phyloP scores from a whole-genome alignment of 805 yeast species.

The Ogataea salicorniae region DNA sequence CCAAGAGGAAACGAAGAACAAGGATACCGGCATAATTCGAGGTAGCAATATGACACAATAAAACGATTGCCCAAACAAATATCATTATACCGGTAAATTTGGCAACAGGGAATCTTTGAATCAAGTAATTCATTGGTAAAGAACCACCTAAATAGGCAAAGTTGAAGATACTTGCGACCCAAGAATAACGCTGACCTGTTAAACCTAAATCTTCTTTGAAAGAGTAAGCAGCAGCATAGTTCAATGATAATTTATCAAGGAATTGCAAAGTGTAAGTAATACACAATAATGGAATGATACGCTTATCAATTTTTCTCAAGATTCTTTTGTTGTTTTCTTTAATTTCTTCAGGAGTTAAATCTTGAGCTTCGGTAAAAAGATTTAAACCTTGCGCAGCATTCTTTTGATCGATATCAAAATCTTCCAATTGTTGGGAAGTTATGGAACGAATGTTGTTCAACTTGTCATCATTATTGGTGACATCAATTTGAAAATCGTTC shows the following conservation, averaged over 20 bases:
- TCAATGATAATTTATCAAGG: conserved; percentile 35
- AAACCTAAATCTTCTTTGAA: conserved; percentile 33
- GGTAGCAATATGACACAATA: conserved; percentile 44
- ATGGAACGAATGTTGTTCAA: neutral
- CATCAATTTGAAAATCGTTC: too few species aligned
- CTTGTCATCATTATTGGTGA: too few species aligned
- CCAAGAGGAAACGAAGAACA: conserved; percentile 43
- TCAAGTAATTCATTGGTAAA: conserved; percentile 37
- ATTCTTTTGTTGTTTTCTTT: conserved; percentile 5
- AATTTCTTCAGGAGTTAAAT: conserved; percentile 2
- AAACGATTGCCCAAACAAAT: conserved; percentile 45
- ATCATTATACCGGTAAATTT: conserved; percentile 33
- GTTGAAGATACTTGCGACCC: conserved; percentile 43
- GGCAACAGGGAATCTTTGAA: conserved; percentile 33
- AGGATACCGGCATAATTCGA: conserved; percentile 39
- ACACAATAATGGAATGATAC: conserved; percentile 45
- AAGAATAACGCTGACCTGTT: conserved; percentile 37
- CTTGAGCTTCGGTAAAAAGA: conserved; percentile 2
- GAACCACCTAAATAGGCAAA: conserved; percentile 52
- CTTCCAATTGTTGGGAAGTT: neutral
- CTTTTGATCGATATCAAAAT: neutral
- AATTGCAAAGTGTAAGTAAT: conserved; percentile 31
- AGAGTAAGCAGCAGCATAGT: conserved; percentile 39
- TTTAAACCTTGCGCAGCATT: conserved; percentile 4
- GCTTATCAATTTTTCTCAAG: conserved; percentile 42